Conservation (phyloP, 2,329 filamentous ascomycete species). For the Fonsecaea monophora region DNA sequence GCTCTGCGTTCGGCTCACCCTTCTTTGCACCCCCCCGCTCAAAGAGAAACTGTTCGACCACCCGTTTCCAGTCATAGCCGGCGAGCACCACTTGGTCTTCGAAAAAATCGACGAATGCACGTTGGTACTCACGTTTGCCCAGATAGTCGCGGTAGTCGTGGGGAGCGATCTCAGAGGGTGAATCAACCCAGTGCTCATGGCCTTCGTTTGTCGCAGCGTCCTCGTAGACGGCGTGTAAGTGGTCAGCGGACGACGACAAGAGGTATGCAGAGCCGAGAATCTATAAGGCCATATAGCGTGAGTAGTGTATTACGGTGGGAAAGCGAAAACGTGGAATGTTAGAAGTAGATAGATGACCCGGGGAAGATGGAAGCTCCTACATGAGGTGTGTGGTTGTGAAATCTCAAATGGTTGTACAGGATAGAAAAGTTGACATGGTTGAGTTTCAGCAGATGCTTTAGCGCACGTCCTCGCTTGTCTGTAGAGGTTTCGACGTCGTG, state of each 20-base stretch:
- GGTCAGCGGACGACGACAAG: constrained; percentile 74
- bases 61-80: constrained; percentile 82
- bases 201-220: constrained; percentile 64
- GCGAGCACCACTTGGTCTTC: constrained; percentile 81
- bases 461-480: constrained; percentile 78
- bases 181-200: constrained; percentile 81
- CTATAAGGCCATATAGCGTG: constrained; percentile 36
- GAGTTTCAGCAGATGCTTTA: constrained; percentile 88
- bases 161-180: constrained; percentile 80
- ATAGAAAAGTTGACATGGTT: constrained; percentile 92
- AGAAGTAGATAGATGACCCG: constrained; percentile 31
- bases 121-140: constrained; percentile 81
- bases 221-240: constrained; percentile 83
- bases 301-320: background rate
- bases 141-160: constrained; percentile 88
- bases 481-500: constrained; percentile 80
- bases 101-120: constrained; percentile 92
- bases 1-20: constrained; percentile 46
- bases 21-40: constrained; percentile 54
- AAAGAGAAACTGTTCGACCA: constrained; percentile 79
- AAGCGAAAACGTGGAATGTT: constrained; percentile 22
- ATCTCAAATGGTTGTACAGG: constrained; percentile 74
- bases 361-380: constrained; percentile 49
- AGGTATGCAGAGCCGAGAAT: constrained; percentile 85
- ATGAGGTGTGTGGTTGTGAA: constrained; percentile 84